These are phyloP conservation scores for Populus euphratica DNA, from an alignment of 345 rosid species.

Conservation along the genomic window DNA sequence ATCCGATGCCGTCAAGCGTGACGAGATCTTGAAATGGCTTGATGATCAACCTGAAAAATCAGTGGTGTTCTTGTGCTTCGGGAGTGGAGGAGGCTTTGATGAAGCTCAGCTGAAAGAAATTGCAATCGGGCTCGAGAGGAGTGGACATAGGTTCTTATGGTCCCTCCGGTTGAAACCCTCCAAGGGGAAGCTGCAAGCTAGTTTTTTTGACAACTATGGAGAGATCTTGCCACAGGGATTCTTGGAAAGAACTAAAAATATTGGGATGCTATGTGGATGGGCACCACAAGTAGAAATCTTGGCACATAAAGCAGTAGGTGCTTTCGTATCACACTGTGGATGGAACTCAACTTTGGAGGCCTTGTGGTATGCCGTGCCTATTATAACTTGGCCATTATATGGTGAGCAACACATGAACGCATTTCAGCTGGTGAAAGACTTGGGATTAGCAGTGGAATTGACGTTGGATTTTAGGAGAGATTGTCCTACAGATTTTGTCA, in stretches of 20 bases:
- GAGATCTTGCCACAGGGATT: conserved; percentile 45
- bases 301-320: conserved; percentile 41
- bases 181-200: conserved; percentile 13
- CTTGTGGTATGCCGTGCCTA: conserved; percentile 47
- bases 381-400: conserved; percentile 50
- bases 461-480: conserved; percentile 39
- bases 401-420: conserved; percentile 60
- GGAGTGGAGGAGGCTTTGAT: conserved; percentile 55
- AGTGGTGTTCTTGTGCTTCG: conserved; percentile 64
- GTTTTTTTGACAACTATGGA: conserved; percentile 13
- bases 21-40: conserved; percentile 48
- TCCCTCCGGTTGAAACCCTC: conserved; percentile 34
- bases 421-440: conserved; percentile 37
- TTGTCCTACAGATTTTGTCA: background rate
- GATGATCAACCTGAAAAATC: conserved; percentile 44
- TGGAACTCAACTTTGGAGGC: conserved; percentile 57
- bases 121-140: conserved; percentile 42
- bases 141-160: conserved; percentile 49
- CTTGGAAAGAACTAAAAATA: conserved; percentile 29
- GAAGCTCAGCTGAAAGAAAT: conserved; percentile 42
- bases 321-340: conserved; percentile 67
- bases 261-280: conserved; percentile 44
- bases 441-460: conserved; percentile 44
- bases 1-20: background rate
- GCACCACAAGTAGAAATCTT: conserved; percentile 47